Evolutionary conservation across 139 green algal genomes (phyloP).

Genomic region (Nannochloris sp.): DNA sequence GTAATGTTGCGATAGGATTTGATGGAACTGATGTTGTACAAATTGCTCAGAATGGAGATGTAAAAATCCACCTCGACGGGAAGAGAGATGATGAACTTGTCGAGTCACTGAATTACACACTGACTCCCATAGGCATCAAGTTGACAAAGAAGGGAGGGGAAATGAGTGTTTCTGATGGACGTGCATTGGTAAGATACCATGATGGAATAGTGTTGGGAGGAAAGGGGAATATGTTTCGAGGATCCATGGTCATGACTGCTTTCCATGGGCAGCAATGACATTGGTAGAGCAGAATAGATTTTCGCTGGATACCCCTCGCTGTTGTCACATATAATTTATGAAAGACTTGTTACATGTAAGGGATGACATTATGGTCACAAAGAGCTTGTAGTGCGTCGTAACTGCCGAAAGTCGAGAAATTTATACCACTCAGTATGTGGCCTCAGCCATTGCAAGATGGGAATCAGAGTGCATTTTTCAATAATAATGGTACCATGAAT

Average conservation of each 20-base stretch:
- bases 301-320: background rate
- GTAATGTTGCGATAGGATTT: conserved; percentile 2
- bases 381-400: no score
- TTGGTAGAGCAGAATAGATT: background rate
- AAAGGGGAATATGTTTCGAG: conserved; percentile 9
- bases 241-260: background rate
- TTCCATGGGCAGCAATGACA: background rate
- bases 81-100: background rate
- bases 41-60: conserved; percentile 4
- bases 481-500: no score
- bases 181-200: background rate
- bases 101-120: conserved; percentile 4
- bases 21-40: background rate
- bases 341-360: no score
- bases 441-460: no score
- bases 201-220: conserved; percentile 5
- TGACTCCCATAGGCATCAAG: background rate
- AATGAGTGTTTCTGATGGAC: conserved; percentile 10
- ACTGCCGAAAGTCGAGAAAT: no score
- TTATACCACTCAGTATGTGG: no score
- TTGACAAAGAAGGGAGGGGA: background rate
- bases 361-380: no score
- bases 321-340: no score
- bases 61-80: conserved; percentile 4
- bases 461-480: no score